Conservation (phyloP, 108 stramenopile genomes). For the Nannochloropsis gaditana region DNA sequence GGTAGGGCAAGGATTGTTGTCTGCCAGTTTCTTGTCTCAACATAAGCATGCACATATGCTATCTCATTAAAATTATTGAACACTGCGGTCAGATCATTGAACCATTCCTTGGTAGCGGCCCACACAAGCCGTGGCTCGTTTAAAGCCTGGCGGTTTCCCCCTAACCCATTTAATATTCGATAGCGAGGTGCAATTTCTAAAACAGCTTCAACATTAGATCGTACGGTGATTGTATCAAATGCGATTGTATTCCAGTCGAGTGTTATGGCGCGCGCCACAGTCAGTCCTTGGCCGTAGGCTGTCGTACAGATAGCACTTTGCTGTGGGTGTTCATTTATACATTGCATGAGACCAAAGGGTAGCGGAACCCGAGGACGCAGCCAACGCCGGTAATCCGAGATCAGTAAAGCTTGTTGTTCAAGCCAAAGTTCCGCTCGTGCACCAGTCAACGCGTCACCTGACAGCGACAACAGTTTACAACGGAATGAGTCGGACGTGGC, state of each 20-base stretch:
- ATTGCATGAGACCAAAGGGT: not conserved
- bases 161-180: not conserved
- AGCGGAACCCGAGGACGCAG: not conserved
- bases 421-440: not conserved
- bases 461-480: not conserved
- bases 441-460: not conserved
- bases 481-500: not conserved
- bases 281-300: not conserved
- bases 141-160: not conserved
- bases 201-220: not conserved
- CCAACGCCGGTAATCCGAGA: not conserved
- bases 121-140: not conserved
- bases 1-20: not conserved
- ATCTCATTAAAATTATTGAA: constrained; percentile 15
- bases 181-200: not conserved
- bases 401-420: not conserved
- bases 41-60: not conserved
- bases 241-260: not conserved
- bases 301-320: constrained; percentile 8
- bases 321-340: not conserved
- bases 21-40: not conserved
- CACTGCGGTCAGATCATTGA: not conserved
- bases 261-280: not conserved
- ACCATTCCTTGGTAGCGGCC: not conserved
- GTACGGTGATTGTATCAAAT: not conserved